Evolutionary conservation across 148 eudicot genomes (phyloP).

Genomic region (Vaccinium myrtillus): DNA sequence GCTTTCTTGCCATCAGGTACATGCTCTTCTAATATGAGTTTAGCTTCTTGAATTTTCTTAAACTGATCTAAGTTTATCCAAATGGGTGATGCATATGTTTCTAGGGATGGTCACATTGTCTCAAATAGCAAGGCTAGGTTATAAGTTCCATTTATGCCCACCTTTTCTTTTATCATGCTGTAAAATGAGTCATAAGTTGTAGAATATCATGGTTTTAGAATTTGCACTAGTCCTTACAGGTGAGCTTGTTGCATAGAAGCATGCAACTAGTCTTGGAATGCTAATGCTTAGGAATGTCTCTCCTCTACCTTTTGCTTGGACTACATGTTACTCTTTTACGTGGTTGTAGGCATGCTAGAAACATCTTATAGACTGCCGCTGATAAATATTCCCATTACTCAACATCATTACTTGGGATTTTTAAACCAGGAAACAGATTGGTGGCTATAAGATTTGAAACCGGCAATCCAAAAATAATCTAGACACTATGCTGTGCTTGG

Average conservation of each 20-base stretch:
- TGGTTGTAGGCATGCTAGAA: neutral
- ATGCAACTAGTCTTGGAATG: neutral
- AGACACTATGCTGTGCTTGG: neutral
- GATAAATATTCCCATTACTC: neutral
- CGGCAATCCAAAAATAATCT: neutral
- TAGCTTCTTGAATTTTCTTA: neutral
- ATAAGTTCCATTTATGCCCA: neutral
- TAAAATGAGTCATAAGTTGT: neutral
- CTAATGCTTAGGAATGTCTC: neutral
- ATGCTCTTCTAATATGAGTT: neutral
- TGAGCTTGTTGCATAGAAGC: constrained; percentile 1
- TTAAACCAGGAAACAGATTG: neutral
- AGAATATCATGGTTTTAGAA: neutral
- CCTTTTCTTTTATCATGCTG: neutral
- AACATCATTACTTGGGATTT: neutral
- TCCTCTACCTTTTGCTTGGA: neutral
- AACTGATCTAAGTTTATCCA: no score
- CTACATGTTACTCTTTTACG: neutral
- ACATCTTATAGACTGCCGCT: neutral
- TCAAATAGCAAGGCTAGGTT: neutral
- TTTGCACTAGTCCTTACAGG: neutral
- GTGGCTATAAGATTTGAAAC: neutral
- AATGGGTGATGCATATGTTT: neutral
- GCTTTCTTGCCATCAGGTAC: constrained; percentile 93
- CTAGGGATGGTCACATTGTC: neutral